These are phyloP conservation scores for Pyrenochaeta sp. DNA, from an alignment of 2,329 filamentous ascomycete genomes.

Conservation along the genomic window DNA sequence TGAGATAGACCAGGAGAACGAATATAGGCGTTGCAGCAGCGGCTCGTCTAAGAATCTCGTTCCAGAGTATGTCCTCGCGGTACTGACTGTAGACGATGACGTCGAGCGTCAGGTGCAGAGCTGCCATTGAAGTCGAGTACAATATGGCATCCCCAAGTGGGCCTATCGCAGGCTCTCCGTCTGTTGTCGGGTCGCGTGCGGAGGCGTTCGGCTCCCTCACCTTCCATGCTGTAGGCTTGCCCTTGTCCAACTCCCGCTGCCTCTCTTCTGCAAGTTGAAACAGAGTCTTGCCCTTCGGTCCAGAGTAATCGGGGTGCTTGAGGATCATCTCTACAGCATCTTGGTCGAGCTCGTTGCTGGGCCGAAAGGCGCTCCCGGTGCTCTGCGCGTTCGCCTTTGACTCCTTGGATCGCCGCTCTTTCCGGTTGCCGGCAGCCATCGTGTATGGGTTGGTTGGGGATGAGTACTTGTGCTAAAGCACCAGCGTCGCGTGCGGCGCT, in stretches of 20 bases:
- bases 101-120: conserved; percentile 80
- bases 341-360: conserved; percentile 46
- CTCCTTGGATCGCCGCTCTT: conserved; percentile 54
- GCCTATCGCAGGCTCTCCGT: conserved; percentile 54
- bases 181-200: conserved; percentile 42
- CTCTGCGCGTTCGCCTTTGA: conserved; percentile 25
- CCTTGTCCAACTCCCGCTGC: conserved; percentile 52
- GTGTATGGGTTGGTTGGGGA: conserved; percentile 7
- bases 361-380: conserved; percentile 47
- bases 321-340: conserved; percentile 68
- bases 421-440: conserved; percentile 54
- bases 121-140: conserved; percentile 67
- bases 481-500: conserved; percentile 33
- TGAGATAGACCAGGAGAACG: conserved; percentile 55
- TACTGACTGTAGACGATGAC: conserved; percentile 83
- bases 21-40: conserved; percentile 55
- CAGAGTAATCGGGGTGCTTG: conserved; percentile 72
- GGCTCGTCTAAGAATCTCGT: conserved; percentile 62
- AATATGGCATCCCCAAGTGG: conserved; percentile 58
- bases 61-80: conserved; percentile 70
- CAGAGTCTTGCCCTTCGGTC: conserved; percentile 71
- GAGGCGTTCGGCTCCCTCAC: conserved; percentile 52
- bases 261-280: conserved; percentile 74
- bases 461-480: conserved; percentile 10
- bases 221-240: conserved; percentile 58